Base-by-base conservation (phyloP, 257 asterid genomes). In the Nemophila menziesii region DNA sequence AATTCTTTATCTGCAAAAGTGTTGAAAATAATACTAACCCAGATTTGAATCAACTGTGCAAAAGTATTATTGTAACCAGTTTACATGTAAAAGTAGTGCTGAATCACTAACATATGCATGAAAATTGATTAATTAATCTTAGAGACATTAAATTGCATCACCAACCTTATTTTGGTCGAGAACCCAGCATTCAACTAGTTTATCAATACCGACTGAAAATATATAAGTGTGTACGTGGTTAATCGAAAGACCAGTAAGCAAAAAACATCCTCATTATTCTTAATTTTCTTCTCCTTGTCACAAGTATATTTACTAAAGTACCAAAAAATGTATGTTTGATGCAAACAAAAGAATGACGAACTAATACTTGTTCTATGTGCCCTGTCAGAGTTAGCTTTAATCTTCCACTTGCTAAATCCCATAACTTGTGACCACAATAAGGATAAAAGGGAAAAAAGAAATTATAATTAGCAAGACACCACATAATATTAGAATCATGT, bases 181-280 rank as follows among this genome's bases (percentile, higher is more conserved):
- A 62, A 85, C 99, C 94, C 96, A 85, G 71, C 99, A 90, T 62
- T 90, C 85, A 44, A 90, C 96, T 73, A 63, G 78, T 61, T 90
- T 90, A 71, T 90, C 99, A 61, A 85, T 96, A 29, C 99, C 96
- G 39, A 94, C 96, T 24, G 96, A 90, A 68, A 85, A 90, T 96
- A 90, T 85, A 58, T 90, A 90, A 2, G 96, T 85, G 58, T 90
- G 99, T 61, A 66, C 79, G 61, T 13, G 61, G 63, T 96, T 85
- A 61, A 85, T 73, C 67, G 96, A 89, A 49, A 85, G 75, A 22
- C 97, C 95, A 83, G 82, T 58, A 60, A 64, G 42, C 16, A 55
- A 55, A 23, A 24, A 40, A 24, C 8, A n/a, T n/a, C n/a, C n/a
- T n/a, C n/a, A n/a, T n/a, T n/a, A n/a, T n/a, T n/a, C 43, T 18